Evolutionary conservation across 116 monocot genomes (phyloP), one percentile per base, ranked within the genome.

Genomic region (Thalassia testudinum): DNA sequence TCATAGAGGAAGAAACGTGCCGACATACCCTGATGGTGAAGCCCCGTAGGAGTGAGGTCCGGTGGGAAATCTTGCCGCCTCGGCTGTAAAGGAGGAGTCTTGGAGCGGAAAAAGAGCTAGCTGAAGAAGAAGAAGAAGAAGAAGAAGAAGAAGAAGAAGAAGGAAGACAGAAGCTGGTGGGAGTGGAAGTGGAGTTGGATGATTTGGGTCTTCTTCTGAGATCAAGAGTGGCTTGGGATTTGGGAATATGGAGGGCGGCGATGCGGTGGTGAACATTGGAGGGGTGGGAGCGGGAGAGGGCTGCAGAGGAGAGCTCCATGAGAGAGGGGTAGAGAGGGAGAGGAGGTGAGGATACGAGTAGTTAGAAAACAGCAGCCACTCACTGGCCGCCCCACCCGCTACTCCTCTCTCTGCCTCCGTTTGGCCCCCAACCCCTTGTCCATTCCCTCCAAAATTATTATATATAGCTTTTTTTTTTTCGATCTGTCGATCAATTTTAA

Each of bases 281-380:
- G 30, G 38, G 23, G 12, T 25, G 40, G 50, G 18, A 25, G 62
- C 34, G 23, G 25, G 62, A 38, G 34, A 50, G 38, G 37, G 40
- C 30, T 18, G 45, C 45, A 13, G 60, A 38, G 62, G 49, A 37
- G 40, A 62, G 50, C 18, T 62, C 40, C 62, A 62, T 62, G 12
- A 37, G 24, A 27, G 10, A 22, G 24, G 20, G 16, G 47, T 4
- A 18, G 5, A 20, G 7, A 20, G 47, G 7, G 47, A 10, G 7
- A n/a, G n/a, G n/a, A n/a, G n/a, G n/a, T n/a, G 5, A 13, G 38
- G 38, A 38, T 38, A 38, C 10, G 38, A n/a, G n/a, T n/a, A n/a
- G n/a, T n/a, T n/a, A n/a, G n/a, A n/a, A n/a, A n/a, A n/a, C n/a
- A n/a, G n/a, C n/a, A n/a, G n/a, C n/a, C n/a, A n/a, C n/a, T n/a